Conservation (phyloP, 305 asterid genomes). For the Rubia tinctorum region DNA sequence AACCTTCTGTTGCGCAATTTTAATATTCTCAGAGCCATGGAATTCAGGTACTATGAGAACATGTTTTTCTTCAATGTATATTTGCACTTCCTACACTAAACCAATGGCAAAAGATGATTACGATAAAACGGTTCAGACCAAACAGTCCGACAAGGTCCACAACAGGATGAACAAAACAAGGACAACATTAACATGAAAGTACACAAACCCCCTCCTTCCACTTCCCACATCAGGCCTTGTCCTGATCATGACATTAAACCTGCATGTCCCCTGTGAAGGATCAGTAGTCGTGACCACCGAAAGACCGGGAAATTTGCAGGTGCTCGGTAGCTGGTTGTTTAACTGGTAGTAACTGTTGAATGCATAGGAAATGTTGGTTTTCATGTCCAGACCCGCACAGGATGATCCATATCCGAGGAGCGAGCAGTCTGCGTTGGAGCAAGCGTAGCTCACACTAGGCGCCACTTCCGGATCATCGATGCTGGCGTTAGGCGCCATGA, state of each 20-base stretch:
- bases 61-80: too few relatives aligned
- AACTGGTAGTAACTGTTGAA: conserved; percentile 83
- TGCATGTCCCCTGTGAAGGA: conserved; percentile 73
- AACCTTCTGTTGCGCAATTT: too few relatives aligned
- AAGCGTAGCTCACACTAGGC: conserved; percentile 73
- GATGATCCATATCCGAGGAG: conserved; percentile 74
- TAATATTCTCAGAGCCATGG: too few relatives aligned
- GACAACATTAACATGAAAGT: conserved; percentile 22
- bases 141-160: conserved; percentile 26
- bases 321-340: conserved; percentile 51
- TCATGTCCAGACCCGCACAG: conserved; percentile 52
- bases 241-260: conserved; percentile 64
- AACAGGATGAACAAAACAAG: conserved; percentile 32
- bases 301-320: conserved; percentile 82
- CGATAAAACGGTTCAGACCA: not conserved
- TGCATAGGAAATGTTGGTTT: conserved; percentile 67
- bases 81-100: too few relatives aligned
- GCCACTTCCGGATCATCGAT: conserved; percentile 57
- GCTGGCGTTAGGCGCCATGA: conserved; percentile 50
- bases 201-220: conserved; percentile 24
- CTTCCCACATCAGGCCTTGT: conserved; percentile 17
- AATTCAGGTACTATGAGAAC: too few relatives aligned
- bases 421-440: conserved; percentile 77
- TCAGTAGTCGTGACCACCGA: conserved; percentile 53
- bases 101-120: too few relatives aligned